Evolutionary conservation across 176 grass and related monocot species (phyloP).

Genomic region (Rhynchospora pubera): DNA sequence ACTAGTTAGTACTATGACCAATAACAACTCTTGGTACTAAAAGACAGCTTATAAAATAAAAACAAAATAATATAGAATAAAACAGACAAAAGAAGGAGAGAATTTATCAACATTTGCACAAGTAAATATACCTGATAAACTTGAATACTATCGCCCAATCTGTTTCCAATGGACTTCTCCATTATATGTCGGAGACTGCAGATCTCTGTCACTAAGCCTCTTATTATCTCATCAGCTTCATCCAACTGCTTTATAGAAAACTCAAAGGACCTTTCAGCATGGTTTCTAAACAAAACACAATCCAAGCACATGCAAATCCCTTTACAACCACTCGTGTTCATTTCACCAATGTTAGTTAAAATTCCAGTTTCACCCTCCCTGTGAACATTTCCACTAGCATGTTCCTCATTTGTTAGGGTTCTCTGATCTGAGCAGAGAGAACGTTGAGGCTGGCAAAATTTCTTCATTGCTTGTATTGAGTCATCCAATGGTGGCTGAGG

Average conservation of each 20-base stretch:
- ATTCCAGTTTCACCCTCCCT: background rate
- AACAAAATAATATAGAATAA: background rate
- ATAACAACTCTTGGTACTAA: background rate
- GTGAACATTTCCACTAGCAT: conserved; percentile 24
- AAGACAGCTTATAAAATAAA: background rate
- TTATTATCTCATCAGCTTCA: conserved; percentile 80
- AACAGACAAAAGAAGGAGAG: background rate
- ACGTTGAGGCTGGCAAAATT: conserved; percentile 19
- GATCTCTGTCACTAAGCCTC: conserved; percentile 53
- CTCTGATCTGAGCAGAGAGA: conserved; percentile 15
- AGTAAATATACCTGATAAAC: conserved; percentile 47
- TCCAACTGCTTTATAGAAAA: conserved; percentile 85
- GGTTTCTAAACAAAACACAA: conserved; percentile 51
- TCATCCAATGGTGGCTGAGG: conserved; percentile 30
- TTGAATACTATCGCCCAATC: conserved; percentile 4
- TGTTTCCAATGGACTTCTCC: conserved; percentile 37
- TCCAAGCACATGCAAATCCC: conserved; percentile 81
- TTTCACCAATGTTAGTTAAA: conserved; percentile 56
- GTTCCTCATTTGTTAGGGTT: conserved; percentile 44
- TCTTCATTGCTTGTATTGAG: conserved; percentile 23
- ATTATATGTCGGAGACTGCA: conserved; percentile 40
- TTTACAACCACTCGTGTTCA: conserved; percentile 62
- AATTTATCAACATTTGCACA: background rate
- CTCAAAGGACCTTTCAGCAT: conserved; percentile 65
- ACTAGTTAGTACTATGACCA: background rate